A percentile compares a stretch with the other conserved stretches of the same genome.
phyloP scores from a whole-genome alignment of 2,329 filamentous ascomycete species.

The Cordyceps pruinosa region DNA sequence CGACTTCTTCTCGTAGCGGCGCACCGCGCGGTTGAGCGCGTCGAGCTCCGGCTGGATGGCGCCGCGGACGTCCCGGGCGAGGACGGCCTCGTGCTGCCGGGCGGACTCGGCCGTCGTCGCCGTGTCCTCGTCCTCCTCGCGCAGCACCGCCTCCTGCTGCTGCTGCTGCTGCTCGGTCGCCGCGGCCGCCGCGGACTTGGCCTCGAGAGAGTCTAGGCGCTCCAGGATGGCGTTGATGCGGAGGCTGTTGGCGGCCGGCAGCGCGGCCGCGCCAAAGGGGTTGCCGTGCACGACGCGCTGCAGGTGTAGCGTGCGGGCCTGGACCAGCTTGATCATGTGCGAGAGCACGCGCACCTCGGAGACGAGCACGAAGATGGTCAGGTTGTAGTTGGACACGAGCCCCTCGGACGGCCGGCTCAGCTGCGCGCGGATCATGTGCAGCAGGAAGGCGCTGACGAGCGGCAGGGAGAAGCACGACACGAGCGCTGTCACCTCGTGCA shows the following conservation, averaged over 20 bases:
- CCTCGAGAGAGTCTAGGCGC: constrained; percentile 65
- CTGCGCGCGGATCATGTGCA: constrained; percentile 74
- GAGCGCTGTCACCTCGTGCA: constrained; percentile 69
- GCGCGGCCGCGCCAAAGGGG: constrained; percentile 28
- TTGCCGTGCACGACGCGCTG: constrained; percentile 62
- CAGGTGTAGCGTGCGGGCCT: constrained; percentile 71
- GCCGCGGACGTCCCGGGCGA: constrained; percentile 54
- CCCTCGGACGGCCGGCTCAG: constrained; percentile 79
- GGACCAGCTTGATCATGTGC: constrained; percentile 74
- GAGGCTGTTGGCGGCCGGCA: constrained; percentile 25
- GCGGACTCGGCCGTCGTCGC: constrained; percentile 27
- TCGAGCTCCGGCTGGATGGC: constrained; percentile 76
- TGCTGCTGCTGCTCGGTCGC: too few relatives aligned
- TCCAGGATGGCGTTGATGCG: constrained; percentile 52
- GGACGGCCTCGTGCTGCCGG: constrained; percentile 34
- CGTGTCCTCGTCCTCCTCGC: constrained; percentile 20
- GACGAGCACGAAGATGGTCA: constrained; percentile 82
- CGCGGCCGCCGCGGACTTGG: constrained; percentile 27
- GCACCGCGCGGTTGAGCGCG: constrained; percentile 78
- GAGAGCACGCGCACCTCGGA: constrained; percentile 79
- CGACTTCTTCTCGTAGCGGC: constrained; percentile 85
- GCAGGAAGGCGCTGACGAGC: constrained; percentile 69
- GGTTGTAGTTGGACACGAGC: constrained; percentile 84
- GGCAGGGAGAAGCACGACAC: constrained; percentile 74
- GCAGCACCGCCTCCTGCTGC: too few relatives aligned